Evolutionary conservation across 495 filamentous ascomycete genomes (phyloP).

Genomic region (Clavariopsis aquatica): DNA sequence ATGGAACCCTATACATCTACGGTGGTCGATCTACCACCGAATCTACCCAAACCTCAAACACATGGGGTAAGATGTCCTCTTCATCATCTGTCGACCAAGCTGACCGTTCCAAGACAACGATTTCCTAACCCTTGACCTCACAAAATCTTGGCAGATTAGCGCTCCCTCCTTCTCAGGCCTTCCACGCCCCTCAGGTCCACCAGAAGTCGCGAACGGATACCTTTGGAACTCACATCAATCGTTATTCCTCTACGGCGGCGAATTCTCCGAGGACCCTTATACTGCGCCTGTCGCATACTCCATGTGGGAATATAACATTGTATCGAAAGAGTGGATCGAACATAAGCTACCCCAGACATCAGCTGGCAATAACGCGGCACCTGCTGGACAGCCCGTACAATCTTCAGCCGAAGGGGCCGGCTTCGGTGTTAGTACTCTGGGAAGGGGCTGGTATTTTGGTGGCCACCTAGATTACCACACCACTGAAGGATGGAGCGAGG

Average conservation of each 20-base stretch:
- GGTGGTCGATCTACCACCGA: constrained; percentile 62
- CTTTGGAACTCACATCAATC: constrained; percentile 70
- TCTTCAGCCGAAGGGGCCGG: constrained; percentile 71
- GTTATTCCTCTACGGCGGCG: constrained; percentile 71
- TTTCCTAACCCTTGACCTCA: constrained; percentile 66
- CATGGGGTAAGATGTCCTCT: constrained; percentile 61
- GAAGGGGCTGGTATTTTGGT: constrained; percentile 73
- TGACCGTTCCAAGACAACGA: constrained; percentile 60
- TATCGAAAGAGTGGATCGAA: constrained; percentile 60
- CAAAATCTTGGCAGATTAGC: constrained; percentile 64
- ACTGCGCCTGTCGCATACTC: constrained; percentile 56
- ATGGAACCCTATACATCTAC: constrained; percentile 75
- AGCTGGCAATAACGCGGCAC: constrained; percentile 58
- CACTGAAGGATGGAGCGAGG: constrained; percentile 67
- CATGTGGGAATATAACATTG: constrained; percentile 68
- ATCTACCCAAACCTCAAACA: constrained; percentile 55
- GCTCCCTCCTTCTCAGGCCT: constrained; percentile 63
- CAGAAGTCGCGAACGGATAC: constrained; percentile 67
- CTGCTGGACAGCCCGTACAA: constrained; percentile 56
- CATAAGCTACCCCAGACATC: constrained; percentile 57
- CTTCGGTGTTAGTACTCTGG: constrained; percentile 65
- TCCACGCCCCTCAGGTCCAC: constrained; percentile 65
- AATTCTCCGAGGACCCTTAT: constrained; percentile 63
- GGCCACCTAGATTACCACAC: constrained; percentile 70
- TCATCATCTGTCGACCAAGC: constrained; percentile 4